These are phyloP conservation scores for Tricholoma hemisulphureum DNA, from an alignment of 768 basidiomycete genomes.

Conservation along the genomic window DNA sequence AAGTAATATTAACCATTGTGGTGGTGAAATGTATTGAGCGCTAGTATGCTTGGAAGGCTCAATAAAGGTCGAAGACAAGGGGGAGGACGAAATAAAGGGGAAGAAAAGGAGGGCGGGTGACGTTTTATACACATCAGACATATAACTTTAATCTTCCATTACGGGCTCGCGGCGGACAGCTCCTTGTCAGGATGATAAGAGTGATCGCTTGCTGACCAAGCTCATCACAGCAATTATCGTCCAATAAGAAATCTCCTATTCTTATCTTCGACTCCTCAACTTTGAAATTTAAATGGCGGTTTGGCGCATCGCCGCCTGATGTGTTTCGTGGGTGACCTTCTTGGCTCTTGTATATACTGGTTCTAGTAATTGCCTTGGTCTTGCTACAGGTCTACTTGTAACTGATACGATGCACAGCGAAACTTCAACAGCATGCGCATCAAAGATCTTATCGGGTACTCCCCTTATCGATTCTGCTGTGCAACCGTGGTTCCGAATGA, in stretches of 20 bases:
- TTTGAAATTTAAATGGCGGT: not conserved
- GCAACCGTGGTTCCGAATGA: too few relatives aligned
- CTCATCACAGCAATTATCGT: not conserved
- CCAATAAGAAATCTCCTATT: not conserved
- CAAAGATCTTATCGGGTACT: not conserved
- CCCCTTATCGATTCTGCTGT: too few relatives aligned
- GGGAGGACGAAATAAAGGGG: not conserved
- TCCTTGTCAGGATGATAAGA: not conserved
- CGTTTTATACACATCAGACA: not conserved
- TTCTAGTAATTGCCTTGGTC: too few relatives aligned
- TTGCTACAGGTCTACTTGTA: too few relatives aligned
- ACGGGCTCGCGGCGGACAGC: not conserved
- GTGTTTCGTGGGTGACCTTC: too few relatives aligned
- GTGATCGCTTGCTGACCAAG: not conserved
- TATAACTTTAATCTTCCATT: not conserved
- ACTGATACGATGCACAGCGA: too few relatives aligned
- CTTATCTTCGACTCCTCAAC: not conserved
- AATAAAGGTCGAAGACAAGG: not conserved
- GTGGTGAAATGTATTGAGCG: conserved; percentile 1
- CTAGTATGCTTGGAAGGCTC: not conserved
- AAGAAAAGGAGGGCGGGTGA: not conserved
- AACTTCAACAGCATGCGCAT: not conserved
- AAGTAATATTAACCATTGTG: conserved; percentile 36
- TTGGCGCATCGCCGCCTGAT: too few relatives aligned
- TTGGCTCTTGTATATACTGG: too few relatives aligned